Percentiles rank a stretch among this genome's conserved stretches.
These are phyloP conservation scores for Hevea brasiliensis DNA, from an alignment of 345 rosid genomes.

Conservation along the genomic window DNA sequence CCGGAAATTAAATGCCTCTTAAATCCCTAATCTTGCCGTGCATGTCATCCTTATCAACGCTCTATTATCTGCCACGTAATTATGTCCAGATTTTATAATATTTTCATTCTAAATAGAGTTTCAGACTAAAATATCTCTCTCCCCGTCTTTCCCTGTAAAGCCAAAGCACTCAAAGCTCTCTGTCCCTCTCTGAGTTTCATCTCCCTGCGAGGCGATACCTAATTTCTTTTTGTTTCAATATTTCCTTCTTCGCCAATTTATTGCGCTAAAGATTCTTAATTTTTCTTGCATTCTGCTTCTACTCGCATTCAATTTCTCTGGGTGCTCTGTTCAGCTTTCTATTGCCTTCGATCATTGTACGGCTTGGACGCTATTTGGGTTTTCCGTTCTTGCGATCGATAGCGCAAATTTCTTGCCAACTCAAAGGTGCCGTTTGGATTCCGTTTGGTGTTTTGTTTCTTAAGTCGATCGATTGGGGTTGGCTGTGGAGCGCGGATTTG, in stretches of 20 bases:
- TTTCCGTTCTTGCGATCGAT: background rate
- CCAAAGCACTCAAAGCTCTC: background rate
- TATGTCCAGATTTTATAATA: background rate
- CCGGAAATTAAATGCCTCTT: too few relatives aligned
- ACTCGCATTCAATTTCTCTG: background rate
- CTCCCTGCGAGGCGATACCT: constrained; percentile 13
- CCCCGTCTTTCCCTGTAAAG: constrained; percentile 7
- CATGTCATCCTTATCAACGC: background rate
- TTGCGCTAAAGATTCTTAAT: background rate
- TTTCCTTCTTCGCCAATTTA: background rate
- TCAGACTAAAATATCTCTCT: background rate
- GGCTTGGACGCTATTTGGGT: background rate
- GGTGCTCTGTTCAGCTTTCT: background rate
- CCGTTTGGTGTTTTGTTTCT: background rate
- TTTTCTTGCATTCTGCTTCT: background rate
- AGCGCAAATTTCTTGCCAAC: background rate
- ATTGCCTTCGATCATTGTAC: background rate
- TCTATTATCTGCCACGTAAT: background rate
- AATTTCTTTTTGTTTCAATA: background rate
- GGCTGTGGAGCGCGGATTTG: background rate
- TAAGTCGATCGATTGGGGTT: background rate
- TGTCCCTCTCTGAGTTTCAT: background rate
- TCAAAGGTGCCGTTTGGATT: background rate
- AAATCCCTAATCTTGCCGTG: too few relatives aligned
- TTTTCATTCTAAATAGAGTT: background rate